phyloP scores from a whole-genome alignment of 495 filamentous ascomycete genomes.

The Elasticomyces elasticus region DNA sequence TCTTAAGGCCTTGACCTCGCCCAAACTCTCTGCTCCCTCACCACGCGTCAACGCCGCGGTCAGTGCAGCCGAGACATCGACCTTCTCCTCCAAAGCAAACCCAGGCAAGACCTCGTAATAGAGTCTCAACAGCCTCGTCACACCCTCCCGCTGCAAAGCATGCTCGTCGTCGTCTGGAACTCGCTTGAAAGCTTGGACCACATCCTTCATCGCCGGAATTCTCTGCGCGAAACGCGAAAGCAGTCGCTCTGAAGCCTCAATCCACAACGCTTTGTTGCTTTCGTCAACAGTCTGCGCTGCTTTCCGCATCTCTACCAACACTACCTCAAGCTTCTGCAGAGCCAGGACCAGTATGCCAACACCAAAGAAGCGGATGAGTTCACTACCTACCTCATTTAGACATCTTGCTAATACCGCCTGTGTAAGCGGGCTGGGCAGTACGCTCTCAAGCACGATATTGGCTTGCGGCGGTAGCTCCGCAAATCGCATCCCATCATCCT shows the following conservation, averaged over 20 bases:
- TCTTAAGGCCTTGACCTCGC: constrained; percentile 41
- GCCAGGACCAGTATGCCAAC: constrained; percentile 65
- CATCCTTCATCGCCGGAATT: constrained; percentile 67
- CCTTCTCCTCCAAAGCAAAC: constrained; percentile 67
- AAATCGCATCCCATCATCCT: constrained; percentile 27
- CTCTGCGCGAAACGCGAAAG: constrained; percentile 65
- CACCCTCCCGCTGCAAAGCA: constrained; percentile 65
- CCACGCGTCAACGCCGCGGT: constrained; percentile 49
- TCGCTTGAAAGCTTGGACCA: constrained; percentile 56
- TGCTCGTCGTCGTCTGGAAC: constrained; percentile 50
- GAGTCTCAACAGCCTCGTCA: constrained; percentile 59
- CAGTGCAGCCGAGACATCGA: constrained; percentile 73
- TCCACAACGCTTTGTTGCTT: constrained; percentile 41
- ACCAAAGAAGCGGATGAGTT: constrained; percentile 72
- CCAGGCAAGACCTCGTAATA: constrained; percentile 78
- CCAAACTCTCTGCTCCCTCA: constrained; percentile 30
- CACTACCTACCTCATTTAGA: constrained; percentile 59
- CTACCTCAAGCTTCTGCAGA: constrained; percentile 62
- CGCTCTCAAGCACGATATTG: constrained; percentile 67
- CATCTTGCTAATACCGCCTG: constrained; percentile 68
- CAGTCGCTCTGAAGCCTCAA: constrained; percentile 52
- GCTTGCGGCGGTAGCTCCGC: constrained; percentile 59
- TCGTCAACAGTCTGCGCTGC: constrained; percentile 35
- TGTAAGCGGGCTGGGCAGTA: constrained; percentile 73
- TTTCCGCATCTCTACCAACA: constrained; percentile 45